Evolutionary conservation across 106 monocot species (phyloP).

Genomic region (Iris macrosiphon): DNA sequence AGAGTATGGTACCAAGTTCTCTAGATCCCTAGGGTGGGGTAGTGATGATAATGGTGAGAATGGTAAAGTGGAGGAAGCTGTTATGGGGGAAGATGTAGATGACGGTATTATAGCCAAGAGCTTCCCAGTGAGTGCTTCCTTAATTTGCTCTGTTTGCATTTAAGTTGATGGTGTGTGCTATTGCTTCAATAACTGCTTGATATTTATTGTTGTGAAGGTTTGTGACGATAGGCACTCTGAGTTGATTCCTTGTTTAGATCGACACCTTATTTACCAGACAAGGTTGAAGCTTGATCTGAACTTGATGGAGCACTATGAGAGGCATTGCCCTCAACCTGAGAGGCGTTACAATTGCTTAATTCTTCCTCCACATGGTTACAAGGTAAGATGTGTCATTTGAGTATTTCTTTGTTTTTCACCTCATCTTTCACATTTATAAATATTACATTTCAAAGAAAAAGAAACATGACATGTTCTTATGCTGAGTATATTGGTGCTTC

Average conservation of each 20-base stretch:
- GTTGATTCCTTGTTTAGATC: conserved; percentile 74
- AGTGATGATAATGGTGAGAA: conserved; percentile 33
- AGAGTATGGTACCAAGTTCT: conserved; percentile 42
- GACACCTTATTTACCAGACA: conserved; percentile 62
- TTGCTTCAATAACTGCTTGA: not conserved
- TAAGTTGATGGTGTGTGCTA: not conserved
- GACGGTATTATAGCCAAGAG: conserved; percentile 30
- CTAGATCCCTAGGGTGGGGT: conserved; percentile 45
- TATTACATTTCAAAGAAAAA: too few relatives aligned
- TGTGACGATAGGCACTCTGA: conserved; percentile 65
- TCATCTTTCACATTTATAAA: not conserved
- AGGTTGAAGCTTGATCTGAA: conserved; percentile 53
- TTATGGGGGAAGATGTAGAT: conserved; percentile 33
- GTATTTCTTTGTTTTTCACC: not conserved
- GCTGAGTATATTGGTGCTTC: not conserved
- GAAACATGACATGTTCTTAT: too few relatives aligned
- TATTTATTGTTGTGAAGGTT: conserved; percentile 23
- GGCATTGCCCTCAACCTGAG: conserved; percentile 63
- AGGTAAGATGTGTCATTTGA: conserved; percentile 22
- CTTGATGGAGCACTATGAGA: conserved; percentile 77
- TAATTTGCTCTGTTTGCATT: not conserved
- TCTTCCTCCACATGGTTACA: conserved; percentile 58
- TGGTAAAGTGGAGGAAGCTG: conserved; percentile 33
- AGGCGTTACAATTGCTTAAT: conserved; percentile 70
- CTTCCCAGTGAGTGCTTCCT: conserved; percentile 47